Evolutionary conservation across 73 alveolate genomes (phyloP).

Genomic region (Breviolum minutum): DNA sequence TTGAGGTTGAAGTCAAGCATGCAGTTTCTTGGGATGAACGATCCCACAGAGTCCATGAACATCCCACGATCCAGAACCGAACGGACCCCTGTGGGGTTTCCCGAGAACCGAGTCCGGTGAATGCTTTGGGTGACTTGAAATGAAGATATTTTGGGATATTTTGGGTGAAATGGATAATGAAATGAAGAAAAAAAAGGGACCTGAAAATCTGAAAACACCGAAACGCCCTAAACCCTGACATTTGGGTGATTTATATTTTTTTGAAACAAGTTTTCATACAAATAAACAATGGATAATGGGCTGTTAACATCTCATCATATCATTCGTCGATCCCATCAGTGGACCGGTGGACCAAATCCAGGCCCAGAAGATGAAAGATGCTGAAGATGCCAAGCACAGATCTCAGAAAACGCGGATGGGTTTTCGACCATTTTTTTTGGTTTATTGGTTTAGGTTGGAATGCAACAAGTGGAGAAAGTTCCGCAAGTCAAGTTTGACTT

Average conservation of each 20-base stretch:
- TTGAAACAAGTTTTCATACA: neutral
- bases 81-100: neutral
- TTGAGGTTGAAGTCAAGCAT: conserved; percentile 34
- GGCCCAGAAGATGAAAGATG: conserved; percentile 56
- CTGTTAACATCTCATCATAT: neutral
- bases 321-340: too few species aligned
- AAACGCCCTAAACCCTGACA: too few species aligned
- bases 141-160: too few species aligned
- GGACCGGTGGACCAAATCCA: too few species aligned
- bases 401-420: neutral
- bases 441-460: too few species aligned
- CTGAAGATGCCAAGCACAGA: neutral
- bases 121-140: too few species aligned
- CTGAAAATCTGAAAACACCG: too few species aligned
- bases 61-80: conserved; percentile 35
- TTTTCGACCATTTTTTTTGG: neutral
- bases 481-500: neutral
- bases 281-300: neutral
- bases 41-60: conserved; percentile 18
- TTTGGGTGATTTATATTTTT: too few species aligned
- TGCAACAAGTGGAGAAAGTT: neutral
- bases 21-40: conserved; percentile 15
- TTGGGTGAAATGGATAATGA: too few species aligned
- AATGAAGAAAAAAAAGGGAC: too few species aligned
- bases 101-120: neutral